These are phyloP conservation scores for Nannizziopsis arthrosporioides DNA, from an alignment of 2,329 filamentous ascomycete species.

Conservation along the genomic window DNA sequence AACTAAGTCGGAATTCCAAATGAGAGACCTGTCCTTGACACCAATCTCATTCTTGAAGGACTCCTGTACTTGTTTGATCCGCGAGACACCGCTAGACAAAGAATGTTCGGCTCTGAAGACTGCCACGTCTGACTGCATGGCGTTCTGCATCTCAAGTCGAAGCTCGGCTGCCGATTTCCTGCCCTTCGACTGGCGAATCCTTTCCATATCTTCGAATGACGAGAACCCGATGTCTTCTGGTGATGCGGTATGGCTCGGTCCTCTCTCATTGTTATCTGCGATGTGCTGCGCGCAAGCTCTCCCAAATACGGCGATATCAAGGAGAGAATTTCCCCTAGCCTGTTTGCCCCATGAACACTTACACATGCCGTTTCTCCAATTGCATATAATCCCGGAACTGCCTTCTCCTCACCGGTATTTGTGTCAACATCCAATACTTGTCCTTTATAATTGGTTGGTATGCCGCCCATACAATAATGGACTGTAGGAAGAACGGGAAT, in stretches of 20 bases:
- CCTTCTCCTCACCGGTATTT: slow-evolving; percentile 62
- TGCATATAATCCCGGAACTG: slow-evolving; percentile 77
- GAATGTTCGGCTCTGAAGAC: slow-evolving; percentile 84
- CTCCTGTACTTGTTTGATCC: slow-evolving; percentile 66
- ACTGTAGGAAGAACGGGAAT: slow-evolving; percentile 82
- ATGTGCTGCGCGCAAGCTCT: slow-evolving; percentile 83
- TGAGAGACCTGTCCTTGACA: slow-evolving; percentile 91
- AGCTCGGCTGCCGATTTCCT: slow-evolving; percentile 72
- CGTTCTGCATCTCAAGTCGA: slow-evolving; percentile 78
- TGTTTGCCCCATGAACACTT: slow-evolving; percentile 84
- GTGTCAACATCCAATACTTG: slow-evolving; percentile 71
- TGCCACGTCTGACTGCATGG: slow-evolving; percentile 85
- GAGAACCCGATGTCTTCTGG: slow-evolving; percentile 64
- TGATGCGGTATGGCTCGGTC: slow-evolving; percentile 54
- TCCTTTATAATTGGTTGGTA: slow-evolving; percentile 81
- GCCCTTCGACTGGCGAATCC: slow-evolving; percentile 64
- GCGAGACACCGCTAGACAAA: slow-evolving; percentile 71
- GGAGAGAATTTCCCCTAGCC: slow-evolving; percentile 84
- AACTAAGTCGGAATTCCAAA: slow-evolving; percentile 90
- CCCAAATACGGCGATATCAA: slow-evolving; percentile 82
- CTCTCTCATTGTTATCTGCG: slow-evolving; percentile 74
- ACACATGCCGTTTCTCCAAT: slow-evolving; percentile 85
- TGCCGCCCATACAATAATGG: slow-evolving; percentile 94
- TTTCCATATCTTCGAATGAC: slow-evolving; percentile 66
- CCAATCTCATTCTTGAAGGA: slow-evolving; percentile 60